Evolutionary conservation across 176 grass and related monocot species (phyloP).

Genomic region (Lolium rigidum): DNA sequence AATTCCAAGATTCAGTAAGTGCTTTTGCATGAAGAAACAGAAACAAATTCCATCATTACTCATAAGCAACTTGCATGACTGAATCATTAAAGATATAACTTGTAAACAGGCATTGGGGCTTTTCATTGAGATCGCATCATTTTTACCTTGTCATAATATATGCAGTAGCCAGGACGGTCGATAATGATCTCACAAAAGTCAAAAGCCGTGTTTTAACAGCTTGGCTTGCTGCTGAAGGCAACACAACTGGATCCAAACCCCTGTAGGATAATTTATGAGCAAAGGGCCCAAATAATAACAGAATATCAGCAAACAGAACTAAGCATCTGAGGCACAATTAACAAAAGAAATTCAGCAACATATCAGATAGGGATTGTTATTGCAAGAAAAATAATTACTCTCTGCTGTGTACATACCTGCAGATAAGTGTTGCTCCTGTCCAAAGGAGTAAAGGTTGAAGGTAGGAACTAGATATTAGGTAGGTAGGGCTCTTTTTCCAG

Average conservation of each 20-base stretch:
- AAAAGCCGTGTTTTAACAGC: conserved; percentile 82
- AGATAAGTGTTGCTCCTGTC: conserved; percentile 37
- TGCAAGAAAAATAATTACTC: neutral
- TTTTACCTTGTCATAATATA: conserved; percentile 91
- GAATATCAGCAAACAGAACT: neutral
- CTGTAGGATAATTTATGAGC: conserved; percentile 49
- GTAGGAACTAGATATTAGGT: conserved; percentile 82
- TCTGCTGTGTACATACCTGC: conserved; percentile 22
- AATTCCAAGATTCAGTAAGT: neutral
- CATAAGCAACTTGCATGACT: neutral
- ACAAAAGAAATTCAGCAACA: conserved; percentile 11
- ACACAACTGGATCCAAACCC: conserved; percentile 78
- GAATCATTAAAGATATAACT: conserved; percentile 27
- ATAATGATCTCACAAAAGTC: conserved; percentile 88
- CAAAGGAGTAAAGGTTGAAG: conserved; percentile 74
- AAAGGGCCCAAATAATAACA: conserved; percentile 38
- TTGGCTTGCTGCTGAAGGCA: conserved; percentile 83
- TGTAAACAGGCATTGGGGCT: neutral
- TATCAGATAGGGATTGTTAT: neutral
- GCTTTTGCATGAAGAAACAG: conserved; percentile 1
- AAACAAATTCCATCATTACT: neutral
- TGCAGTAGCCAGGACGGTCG: conserved; percentile 80
- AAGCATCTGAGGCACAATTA: neutral
- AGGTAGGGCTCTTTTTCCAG: conserved; percentile 94
- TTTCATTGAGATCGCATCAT: conserved; percentile 26